phyloP scores from a whole-genome alignment of 805 yeast genomes.

The Ogataea degrootiae region DNA sequence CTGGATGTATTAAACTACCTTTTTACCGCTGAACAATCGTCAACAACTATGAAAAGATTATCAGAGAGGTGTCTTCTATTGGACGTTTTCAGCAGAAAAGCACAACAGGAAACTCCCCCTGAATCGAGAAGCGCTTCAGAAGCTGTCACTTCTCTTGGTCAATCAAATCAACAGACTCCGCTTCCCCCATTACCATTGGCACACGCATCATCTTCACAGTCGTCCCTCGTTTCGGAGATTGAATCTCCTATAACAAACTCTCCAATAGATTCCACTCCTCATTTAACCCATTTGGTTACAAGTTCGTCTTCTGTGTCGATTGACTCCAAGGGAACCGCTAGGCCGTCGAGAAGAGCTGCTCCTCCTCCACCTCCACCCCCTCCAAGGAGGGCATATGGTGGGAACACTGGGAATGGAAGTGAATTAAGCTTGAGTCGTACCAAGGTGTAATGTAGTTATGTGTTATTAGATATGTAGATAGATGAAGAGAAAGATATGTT shows the following conservation, averaged over 20 bases:
- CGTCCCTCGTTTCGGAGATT: slow-evolving; percentile 12
- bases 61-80: slow-evolving; percentile 34
- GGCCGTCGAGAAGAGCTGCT: slow-evolving; percentile 9
- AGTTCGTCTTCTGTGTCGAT: slow-evolving; percentile 8
- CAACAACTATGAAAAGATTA: slow-evolving; percentile 37
- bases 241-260: slow-evolving; percentile 8
- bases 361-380: slow-evolving; percentile 17
- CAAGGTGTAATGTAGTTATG: slow-evolving; percentile 1
- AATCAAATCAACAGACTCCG: too few relatives aligned
- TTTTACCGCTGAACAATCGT: slow-evolving; percentile 31
- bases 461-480: too few relatives aligned
- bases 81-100: slow-evolving; percentile 11
- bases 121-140: too few relatives aligned
- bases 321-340: slow-evolving; percentile 10
- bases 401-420: slow-evolving; percentile 3
- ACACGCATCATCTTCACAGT: slow-evolving; percentile 12
- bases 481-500: too few relatives aligned
- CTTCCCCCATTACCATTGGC: too few relatives aligned
- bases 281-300: too few relatives aligned
- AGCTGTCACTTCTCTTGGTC: too few relatives aligned
- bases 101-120: too few relatives aligned
- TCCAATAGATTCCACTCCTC: too few relatives aligned
- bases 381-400: slow-evolving; percentile 5
- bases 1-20: slow-evolving; percentile 47
- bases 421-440: slow-evolving; percentile 18